phyloP scores from a whole-genome alignment of 805 yeast species.

The Candida sonorensis region DNA sequence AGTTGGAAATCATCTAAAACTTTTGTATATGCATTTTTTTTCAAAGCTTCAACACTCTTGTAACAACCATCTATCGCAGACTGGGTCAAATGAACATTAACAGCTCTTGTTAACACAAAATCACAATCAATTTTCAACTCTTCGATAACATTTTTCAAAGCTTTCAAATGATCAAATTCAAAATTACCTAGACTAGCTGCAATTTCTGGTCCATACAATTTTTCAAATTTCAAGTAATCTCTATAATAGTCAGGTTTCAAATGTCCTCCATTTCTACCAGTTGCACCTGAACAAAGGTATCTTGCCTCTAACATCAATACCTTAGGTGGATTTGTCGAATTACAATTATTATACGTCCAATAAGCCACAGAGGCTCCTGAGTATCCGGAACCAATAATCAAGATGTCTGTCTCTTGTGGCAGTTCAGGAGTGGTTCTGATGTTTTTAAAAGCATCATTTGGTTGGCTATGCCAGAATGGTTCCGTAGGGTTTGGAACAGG shows the following conservation, averaged over 20 bases:
- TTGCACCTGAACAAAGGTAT: constrained; percentile 34
- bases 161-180: constrained; percentile 29
- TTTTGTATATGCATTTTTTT: constrained; percentile 19
- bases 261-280: constrained; percentile 46
- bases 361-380: constrained; percentile 36
- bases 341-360: constrained; percentile 3
- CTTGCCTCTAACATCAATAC: constrained; percentile 32
- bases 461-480: constrained; percentile 20
- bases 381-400: constrained; percentile 40
- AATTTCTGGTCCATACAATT: constrained; percentile 15
- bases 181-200: constrained; percentile 33
- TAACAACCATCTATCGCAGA: constrained; percentile 10
- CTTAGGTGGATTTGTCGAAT: constrained; percentile 1
- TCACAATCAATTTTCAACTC: constrained; percentile 26
- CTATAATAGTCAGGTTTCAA: constrained; percentile 29
- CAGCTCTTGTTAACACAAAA: constrained; percentile 22
- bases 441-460: constrained; percentile 10
- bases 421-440: constrained; percentile 19
- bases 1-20: constrained; percentile 25
- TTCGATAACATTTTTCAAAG: constrained; percentile 26
- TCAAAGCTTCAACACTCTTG: constrained; percentile 8
- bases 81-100: constrained; percentile 18
- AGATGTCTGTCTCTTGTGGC: constrained; percentile 32
- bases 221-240: constrained; percentile 11
- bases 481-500: constrained; percentile 18